Conservation (phyloP, 2,329 filamentous ascomycete genomes). For the Colletotrichum higginsianum region DNA sequence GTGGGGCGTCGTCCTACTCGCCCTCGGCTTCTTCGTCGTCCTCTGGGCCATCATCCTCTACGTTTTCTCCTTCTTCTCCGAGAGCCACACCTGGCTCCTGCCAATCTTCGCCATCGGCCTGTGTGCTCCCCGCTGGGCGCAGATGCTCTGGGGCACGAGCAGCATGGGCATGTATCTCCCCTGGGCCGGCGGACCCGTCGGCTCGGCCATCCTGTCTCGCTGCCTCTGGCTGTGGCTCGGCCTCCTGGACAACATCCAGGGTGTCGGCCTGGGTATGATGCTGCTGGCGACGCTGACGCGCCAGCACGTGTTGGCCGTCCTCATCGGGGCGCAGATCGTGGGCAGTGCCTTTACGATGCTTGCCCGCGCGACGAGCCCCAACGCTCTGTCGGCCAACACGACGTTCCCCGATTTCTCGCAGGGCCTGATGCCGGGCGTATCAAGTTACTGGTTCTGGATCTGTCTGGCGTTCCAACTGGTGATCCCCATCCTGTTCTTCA, state of each 20-base stretch:
- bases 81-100: slow-evolving; percentile 75
- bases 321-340: slow-evolving; percentile 73
- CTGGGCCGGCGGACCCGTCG: slow-evolving; percentile 69
- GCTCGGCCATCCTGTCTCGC: slow-evolving; percentile 68
- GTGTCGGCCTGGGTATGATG: slow-evolving; percentile 78
- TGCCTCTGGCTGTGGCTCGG: slow-evolving; percentile 75
- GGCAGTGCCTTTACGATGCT: slow-evolving; percentile 75
- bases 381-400: slow-evolving; percentile 71
- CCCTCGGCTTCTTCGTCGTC: slow-evolving; percentile 67
- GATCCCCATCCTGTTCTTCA: slow-evolving; percentile 71
- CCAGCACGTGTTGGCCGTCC: slow-evolving; percentile 74
- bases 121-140: slow-evolving; percentile 76
- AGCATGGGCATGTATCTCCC: slow-evolving; percentile 74
- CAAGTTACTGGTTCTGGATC: slow-evolving; percentile 73
- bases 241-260: slow-evolving; percentile 75
- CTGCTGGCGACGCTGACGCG: slow-evolving; percentile 75
- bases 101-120: slow-evolving; percentile 78
- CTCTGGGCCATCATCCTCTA: slow-evolving; percentile 70
- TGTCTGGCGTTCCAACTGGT: slow-evolving; percentile 69
- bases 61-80: slow-evolving; percentile 68
- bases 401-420: slow-evolving; percentile 75
- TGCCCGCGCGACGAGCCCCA: slow-evolving; percentile 72
- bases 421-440: slow-evolving; percentile 60
- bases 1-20: slow-evolving; percentile 71
- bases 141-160: slow-evolving; percentile 77